Base-by-base conservation (phyloP, 345 rosid species). In the Rhodamnia argentea region DNA sequence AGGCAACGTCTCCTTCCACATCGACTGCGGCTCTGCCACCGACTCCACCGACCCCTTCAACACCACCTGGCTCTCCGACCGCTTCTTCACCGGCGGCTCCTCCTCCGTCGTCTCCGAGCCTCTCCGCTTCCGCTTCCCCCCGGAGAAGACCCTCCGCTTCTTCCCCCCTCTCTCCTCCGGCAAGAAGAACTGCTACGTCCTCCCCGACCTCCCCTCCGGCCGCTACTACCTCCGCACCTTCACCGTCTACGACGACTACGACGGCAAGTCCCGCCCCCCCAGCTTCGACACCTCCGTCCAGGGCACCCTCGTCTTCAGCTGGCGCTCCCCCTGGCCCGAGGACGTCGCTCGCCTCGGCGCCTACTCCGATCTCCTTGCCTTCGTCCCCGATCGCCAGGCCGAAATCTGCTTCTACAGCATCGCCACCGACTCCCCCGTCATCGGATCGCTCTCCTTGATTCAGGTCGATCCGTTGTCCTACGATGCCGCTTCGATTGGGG, bases 101-200 rank as follows among this genome's bases (percentile, higher is more conserved):
- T 52, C 92, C 54, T 86, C 94, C 52, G 91, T 91, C 1, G 99
- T 98, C 70, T 98, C 99, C 70, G 97, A 96, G 92, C 99, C 99
- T 22, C 94, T 98, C 57, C 94, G 85, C 78, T 98, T 98, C 93
- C 89, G 50, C 40, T 91, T 85, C 85, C 91, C 88, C 4, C 95
- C 92, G 13, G 99, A 98, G 89, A 95, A 91, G 86, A 92, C 93
- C 52, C 91, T 98, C 88, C 96, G 99, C 76, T 95, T 84, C 89
- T 98, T 98, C 94, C 98, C 99, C 9, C 93, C 99, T 5, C 93
- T 92, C 76, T 94, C 99, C 85, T 94, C 92, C 87, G 99, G 99
- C 26, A 96, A 96, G 87, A 96, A 96, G 92, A 98, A 96, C 88
- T 98, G 99, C 94, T 98, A 98, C 93, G 86, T 88, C 86, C 8